Conservation (phyloP, 73 alveolate species). For the Blepharisma japonicum region DNA sequence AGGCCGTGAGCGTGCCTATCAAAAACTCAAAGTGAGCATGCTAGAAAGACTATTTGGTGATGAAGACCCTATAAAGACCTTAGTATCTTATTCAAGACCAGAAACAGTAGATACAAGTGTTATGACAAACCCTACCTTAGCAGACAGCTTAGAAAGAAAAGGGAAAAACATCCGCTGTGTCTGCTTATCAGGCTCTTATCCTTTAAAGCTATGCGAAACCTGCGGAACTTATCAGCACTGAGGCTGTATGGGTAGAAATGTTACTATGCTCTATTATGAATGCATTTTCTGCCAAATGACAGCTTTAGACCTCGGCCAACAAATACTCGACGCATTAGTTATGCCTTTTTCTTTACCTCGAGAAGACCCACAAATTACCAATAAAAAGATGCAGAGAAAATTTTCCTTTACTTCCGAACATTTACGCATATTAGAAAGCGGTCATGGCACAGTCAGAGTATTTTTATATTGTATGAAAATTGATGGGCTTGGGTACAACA, state of each 20-base stretch:
- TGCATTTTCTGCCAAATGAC: conserved; percentile 2
- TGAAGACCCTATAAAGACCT: neutral
- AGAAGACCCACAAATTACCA: conserved; percentile 8
- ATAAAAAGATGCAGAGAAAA: neutral
- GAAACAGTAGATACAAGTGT: neutral
- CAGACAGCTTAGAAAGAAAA: neutral
- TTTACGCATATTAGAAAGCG: neutral
- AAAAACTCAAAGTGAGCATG: neutral
- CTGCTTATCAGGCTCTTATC: neutral
- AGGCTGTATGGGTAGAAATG: neutral
- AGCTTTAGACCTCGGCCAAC: neutral
- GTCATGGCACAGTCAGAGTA: neutral
- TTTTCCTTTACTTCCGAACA: neutral
- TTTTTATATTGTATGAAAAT: neutral
- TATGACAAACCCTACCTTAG: neutral
- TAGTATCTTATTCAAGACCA: neutral
- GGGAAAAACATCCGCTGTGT: neutral
- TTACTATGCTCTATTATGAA: neutral
- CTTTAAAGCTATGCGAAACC: neutral
- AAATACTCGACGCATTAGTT: neutral
- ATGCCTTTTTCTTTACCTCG: neutral
- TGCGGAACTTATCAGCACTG: neutral
- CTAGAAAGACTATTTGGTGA: neutral
- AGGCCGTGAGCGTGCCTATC: neutral
- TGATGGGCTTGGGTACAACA: conserved; percentile 14